Percentiles rank a stretch among this genome's conserved stretches.
These are phyloP conservation scores for Thermoascus crustaceus DNA, from an alignment of 2,329 filamentous ascomycete genomes.

Conservation along the genomic window DNA sequence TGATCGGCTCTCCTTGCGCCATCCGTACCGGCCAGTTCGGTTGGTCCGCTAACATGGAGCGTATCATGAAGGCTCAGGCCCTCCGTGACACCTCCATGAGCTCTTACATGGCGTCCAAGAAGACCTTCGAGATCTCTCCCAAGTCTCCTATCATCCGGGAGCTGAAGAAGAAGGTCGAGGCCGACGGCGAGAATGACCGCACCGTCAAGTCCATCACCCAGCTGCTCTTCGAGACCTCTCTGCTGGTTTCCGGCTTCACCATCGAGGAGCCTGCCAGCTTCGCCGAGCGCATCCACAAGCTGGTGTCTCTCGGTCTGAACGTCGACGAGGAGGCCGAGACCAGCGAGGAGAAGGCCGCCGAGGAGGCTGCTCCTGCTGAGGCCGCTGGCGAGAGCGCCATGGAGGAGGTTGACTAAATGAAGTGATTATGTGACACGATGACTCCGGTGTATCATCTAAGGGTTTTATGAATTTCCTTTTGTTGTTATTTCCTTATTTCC, in stretches of 20 bases:
- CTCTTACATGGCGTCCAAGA: constrained; percentile 99
- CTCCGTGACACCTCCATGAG: constrained; percentile 99
- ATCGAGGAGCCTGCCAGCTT: constrained; percentile 98
- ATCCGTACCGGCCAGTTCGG: constrained; percentile 99
- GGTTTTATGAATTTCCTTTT: constrained; percentile 2
- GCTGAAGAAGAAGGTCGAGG: constrained; percentile 98
- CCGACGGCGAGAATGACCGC: constrained; percentile 95
- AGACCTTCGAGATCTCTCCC: constrained; percentile 99
- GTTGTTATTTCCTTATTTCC: constrained; percentile 1
- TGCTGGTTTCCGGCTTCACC: constrained; percentile 97
- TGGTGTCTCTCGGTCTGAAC: constrained; percentile 94
- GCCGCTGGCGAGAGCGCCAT: constrained; percentile 83
- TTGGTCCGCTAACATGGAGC: constrained; percentile 99
- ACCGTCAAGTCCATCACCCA: constrained; percentile 99
- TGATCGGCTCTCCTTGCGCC: constrained; percentile 86
- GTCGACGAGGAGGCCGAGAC: constrained; percentile 88
- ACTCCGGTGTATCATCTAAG: not conserved
- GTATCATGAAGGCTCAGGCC: constrained; percentile 99
- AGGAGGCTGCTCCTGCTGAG: constrained; percentile 53
- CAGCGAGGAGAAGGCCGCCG: constrained; percentile 46
- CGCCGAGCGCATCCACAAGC: constrained; percentile 99
- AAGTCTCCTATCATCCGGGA: constrained; percentile 97
- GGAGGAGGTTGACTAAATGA: constrained; percentile 95
- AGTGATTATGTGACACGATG: constrained; percentile 1
- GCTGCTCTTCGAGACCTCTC: constrained; percentile 96